Evolutionary conservation across 78 protist species (phyloP).

Genomic region (Polysphondylium violaceum): DNA sequence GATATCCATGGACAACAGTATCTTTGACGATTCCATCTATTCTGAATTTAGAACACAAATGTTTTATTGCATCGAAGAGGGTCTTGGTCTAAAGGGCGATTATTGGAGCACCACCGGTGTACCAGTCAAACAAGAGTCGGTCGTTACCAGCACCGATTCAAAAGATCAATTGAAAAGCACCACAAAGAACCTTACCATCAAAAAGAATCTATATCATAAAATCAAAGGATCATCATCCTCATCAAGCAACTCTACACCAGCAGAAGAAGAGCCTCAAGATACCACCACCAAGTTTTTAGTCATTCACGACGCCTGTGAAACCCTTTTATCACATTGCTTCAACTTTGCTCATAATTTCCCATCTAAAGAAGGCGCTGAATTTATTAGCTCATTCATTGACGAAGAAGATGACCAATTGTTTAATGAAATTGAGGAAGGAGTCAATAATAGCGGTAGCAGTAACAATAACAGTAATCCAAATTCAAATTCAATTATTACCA

Average conservation of each 20-base stretch:
- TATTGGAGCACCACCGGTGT: conserved; percentile 25
- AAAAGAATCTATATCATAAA: conserved; percentile 3
- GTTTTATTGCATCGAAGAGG: conserved; percentile 48
- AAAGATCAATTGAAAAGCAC: conserved; percentile 20
- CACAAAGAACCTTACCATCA: conserved; percentile 24
- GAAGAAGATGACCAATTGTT: conserved; percentile 22
- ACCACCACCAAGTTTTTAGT: not conserved
- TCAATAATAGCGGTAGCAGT: not conserved
- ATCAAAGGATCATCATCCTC: not conserved
- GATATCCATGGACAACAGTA: conserved; percentile 34
- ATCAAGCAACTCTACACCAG: not conserved
- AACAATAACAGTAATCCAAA: not conserved
- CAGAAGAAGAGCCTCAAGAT: not conserved
- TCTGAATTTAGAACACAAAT: conserved; percentile 19
- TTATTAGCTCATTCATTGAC: conserved; percentile 47
- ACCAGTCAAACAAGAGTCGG: not conserved
- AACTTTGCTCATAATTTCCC: conserved; percentile 71
- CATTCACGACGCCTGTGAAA: conserved; percentile 52
- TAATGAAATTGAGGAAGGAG: not conserved
- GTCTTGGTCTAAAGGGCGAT: conserved; percentile 41
- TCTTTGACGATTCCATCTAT: conserved; percentile 41
- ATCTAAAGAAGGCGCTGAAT: conserved; percentile 57
- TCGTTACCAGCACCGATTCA: not conserved
- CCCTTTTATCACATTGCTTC: conserved; percentile 40
- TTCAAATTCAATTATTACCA: too few species aligned